Evolutionary conservation across 148 eudicot species (phyloP), one percentile per base, ranked within the genome.

Genomic region (Suaeda aralocaspica): DNA sequence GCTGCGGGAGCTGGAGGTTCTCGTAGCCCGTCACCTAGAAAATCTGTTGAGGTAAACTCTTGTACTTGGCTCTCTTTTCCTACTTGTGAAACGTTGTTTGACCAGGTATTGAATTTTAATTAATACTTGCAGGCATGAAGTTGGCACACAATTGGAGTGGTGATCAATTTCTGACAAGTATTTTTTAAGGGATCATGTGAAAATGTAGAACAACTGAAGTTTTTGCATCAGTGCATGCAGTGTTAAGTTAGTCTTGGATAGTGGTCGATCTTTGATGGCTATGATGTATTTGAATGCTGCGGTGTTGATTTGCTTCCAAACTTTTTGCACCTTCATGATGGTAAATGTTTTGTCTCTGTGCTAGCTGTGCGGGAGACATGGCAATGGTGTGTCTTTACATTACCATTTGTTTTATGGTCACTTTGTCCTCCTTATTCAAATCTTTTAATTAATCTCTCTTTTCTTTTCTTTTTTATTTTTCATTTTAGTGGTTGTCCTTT

Each of bases 1-100:
- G 46, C 50, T n/a, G 69, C 59, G 22, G 58, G 67, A 15, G 67
- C 42, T 28, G 64, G 46, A 3, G 74, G 70, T 55, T 82, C 86
- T 21, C 77, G 78, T 16, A 81, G 88, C 50, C 77, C 85, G 44
- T 77, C 81, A 41, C 84, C 82, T 45, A 72, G 41, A 34, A n/a
- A 69, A 64, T 61, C 68, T 29, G 72, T 73, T 64, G 78, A 83
- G 66, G 85, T 87, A 77, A 77, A 81, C 39, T 69, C 19, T 57
- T 60, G 25, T 57, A 14, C 34, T 69, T 59, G 8, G 50, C 28
- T 72, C 49, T 24, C 16, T 11, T 19, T 22, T 28, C 33, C 25
- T 57, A 11, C 34, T 34, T 33, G 19, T 22, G 29, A 22, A 53
- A 14, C 52, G 22, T 25, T 39, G 19, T 64, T 62, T 77, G 68